Conservation (phyloP, 176 grass and related monocot species). For the Oryza glumipatula region DNA sequence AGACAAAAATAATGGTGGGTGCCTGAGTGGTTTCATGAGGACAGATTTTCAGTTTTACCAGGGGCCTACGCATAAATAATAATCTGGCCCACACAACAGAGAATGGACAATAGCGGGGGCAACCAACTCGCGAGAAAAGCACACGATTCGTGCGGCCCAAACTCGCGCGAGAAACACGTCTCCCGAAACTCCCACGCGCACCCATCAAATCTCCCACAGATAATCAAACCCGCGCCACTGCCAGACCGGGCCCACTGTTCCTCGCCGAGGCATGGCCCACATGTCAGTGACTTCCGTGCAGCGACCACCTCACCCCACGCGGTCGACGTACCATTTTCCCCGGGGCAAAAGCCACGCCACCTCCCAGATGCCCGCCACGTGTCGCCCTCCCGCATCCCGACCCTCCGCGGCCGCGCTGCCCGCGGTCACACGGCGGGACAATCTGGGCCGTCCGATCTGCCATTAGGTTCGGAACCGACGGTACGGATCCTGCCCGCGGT, state of each 20-base stretch:
- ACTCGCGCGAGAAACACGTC: constrained; percentile 19
- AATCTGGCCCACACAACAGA: background rate
- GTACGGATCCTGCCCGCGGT: background rate
- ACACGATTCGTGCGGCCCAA: constrained; percentile 49
- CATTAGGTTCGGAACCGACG: accelerated
- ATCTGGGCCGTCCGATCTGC: accelerated
- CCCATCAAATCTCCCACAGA: background rate
- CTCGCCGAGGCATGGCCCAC: accelerated
- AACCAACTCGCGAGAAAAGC: constrained; percentile 33
- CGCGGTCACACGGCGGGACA: background rate
- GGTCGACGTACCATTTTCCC: background rate
- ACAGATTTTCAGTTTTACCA: background rate
- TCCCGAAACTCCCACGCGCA: constrained; percentile 8
- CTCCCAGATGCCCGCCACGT: constrained; percentile 3
- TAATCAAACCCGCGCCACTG: background rate
- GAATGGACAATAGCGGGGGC: background rate
- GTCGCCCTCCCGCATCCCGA: background rate
- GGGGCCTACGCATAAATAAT: background rate
- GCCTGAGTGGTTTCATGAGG: too few relatives aligned
- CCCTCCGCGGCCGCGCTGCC: constrained; percentile 29
- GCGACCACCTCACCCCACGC: background rate
- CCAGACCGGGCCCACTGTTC: accelerated
- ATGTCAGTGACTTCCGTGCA: accelerated
- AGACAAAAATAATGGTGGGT: too few relatives aligned
- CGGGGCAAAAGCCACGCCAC: background rate